A percentile compares a stretch with the other conserved stretches of the same genome.
These are phyloP conservation scores for Ricinus communis DNA, from an alignment of 345 rosid genomes.

Conservation along the genomic window DNA sequence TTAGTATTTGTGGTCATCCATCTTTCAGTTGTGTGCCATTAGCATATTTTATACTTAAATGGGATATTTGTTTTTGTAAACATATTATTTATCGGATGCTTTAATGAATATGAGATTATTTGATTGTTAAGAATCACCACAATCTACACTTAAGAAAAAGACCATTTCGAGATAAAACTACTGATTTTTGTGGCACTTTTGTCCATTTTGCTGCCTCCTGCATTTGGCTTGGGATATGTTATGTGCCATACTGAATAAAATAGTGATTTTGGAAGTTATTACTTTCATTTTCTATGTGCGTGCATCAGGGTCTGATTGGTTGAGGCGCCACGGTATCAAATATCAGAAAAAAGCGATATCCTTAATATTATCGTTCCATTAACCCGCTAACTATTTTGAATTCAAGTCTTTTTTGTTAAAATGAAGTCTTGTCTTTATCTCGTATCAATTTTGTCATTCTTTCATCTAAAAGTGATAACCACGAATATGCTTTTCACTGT, in stretches of 20 bases:
- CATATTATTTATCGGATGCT: background rate
- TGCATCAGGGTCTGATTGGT: too few species aligned
- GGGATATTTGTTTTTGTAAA: background rate
- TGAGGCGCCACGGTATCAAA: background rate
- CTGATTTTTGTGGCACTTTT: background rate
- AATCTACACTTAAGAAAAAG: background rate
- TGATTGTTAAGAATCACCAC: background rate
- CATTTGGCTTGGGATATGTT: background rate
- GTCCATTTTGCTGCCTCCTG: background rate
- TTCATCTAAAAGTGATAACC: background rate
- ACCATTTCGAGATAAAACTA: background rate
- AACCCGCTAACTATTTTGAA: background rate
- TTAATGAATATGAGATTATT: background rate
- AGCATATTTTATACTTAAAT: too few species aligned
- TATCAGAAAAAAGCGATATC: background rate
- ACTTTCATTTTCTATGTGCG: background rate
- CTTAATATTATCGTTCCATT: background rate
- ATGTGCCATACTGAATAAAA: too few species aligned
- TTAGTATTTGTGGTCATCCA: conserved; percentile 34
- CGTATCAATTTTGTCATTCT: background rate
- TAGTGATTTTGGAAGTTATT: background rate
- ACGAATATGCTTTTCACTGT: background rate
- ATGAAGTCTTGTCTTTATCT: background rate
- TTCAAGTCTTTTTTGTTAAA: background rate
- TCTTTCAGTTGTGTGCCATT: too few species aligned